Base-by-base conservation (phyloP, 148 eudicot species). In the Camellia japonica region DNA sequence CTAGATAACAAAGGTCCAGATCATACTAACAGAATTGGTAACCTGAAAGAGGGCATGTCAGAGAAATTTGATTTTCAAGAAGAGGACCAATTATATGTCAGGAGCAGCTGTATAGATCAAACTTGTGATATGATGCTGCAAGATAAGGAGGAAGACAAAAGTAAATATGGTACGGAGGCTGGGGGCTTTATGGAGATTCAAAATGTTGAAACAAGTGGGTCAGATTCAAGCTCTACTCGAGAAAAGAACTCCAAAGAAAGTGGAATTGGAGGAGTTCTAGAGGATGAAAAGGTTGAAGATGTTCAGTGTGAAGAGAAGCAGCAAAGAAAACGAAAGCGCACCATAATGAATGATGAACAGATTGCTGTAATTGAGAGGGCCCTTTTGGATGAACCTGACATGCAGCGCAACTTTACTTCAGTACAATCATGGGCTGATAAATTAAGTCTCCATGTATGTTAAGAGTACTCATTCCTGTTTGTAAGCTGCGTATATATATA, bases 261-360 rank as follows among this genome's bases (percentile, higher is more conserved):
- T 75, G 82, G 74, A 16, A 64, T 63, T 74, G 85, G 71, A 72
- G 94, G 84, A 75, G 60, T 76, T 76, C 69, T 46, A 67, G 93
- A 84, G 75, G 91, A 84, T 59, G 94, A 86, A 83, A 91, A 79
- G 87, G 77, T 79, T 80, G 98, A 82, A 79, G 76, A 81, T 67
- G 67, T 73, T 64, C 85, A 80, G 52, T 60, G 79, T 77, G 91
- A 88, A 77, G 97, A 87, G 78, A 90, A 88, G 83, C 93, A 80
- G 78, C 83, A 79, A 71, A 87, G 92, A 80, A 96, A 93, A 81
- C 90, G 99, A 81, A 96, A 93, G 75, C 86, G 99, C 23, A 88
- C 88, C 67, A 81, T 96, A 71, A 92, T 96, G 97, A 96, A 92
- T 84, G 97, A 92, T 44, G 81, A 52, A 72, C 99, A 96, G 79